Base-by-base conservation (phyloP, 345 rosid species). In the Noccaea caerulescens region DNA sequence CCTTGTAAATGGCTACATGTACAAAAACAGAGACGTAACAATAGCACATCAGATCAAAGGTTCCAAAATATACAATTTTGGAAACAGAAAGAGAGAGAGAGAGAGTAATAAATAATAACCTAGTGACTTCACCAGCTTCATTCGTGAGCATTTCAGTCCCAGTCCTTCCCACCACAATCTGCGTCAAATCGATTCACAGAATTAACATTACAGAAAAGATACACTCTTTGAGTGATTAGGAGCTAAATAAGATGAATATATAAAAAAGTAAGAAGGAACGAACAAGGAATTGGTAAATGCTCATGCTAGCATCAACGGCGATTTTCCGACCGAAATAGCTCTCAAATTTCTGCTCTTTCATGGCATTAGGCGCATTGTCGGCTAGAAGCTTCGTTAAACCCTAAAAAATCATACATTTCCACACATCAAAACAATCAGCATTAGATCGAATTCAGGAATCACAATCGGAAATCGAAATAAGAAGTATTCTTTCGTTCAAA, bases 261-360 rank as follows among this genome's bases (percentile, higher is more conserved):
- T 0, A 20, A 20, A 2, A 14, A 63, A 10, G 51, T 3, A 63
- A 9, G 2, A 32, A 52, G 4, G 18, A 37, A 81, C 89, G 13
- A 33, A 86, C 99, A 16, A 94, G 96, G 80, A 93, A 91, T 77
- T 94, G 99, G 72, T 94, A 91, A 50, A 91, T 94, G 88, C 97
- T 94, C 97, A 94, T 91, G 93, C 99, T 89, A 55, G 99, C 97
- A 64, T 94, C 99, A 39, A 94, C 82, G 18, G 97, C 95, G 10
- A 91, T 91, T 80, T 91, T 89, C 38, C 99, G 87, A 61, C 99
- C 97, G 16, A 94, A 94, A 60, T 80, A 94, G 82, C 90, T 86
- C 79, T 91, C 93, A 59, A 91, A 89, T 73, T 91, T 94, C 76
- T 91, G 93, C 77, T 89, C 99, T 78, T 94, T 94, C 97, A 89